These are phyloP conservation scores for Gynandropsis gynandra DNA, from an alignment of 345 rosid genomes.

Conservation along the genomic window DNA sequence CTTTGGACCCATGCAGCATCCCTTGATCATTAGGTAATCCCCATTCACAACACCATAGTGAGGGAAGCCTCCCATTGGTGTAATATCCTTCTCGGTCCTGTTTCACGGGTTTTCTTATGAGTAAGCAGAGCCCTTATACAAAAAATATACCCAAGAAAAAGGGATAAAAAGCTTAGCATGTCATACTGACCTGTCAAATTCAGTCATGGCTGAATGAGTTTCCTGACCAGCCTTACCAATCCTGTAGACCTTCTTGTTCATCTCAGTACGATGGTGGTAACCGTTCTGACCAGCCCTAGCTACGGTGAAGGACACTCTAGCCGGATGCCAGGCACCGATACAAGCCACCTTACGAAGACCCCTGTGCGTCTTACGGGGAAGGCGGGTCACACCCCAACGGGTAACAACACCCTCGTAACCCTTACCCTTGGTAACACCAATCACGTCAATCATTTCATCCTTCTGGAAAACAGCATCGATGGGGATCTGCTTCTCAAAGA, in stretches of 20 bases:
- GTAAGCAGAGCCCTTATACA: not conserved
- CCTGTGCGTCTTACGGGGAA: conserved; percentile 82
- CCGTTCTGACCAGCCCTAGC: conserved; percentile 96
- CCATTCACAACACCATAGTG: conserved; percentile 76
- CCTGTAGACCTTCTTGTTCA: conserved; percentile 84
- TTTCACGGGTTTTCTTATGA: conserved; percentile 1
- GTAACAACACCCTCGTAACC: conserved; percentile 89
- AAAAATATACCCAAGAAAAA: not conserved
- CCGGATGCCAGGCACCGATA: conserved; percentile 96
- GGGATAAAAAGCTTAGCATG: not conserved
- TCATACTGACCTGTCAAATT: conserved; percentile 62
- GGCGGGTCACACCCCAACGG: conserved; percentile 90
- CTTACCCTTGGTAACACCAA: conserved; percentile 83
- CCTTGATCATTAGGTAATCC: conserved; percentile 73
- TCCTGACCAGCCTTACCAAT: conserved; percentile 67
- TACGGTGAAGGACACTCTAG: conserved; percentile 80
- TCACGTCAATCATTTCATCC: conserved; percentile 81
- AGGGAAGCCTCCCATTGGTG: conserved; percentile 81
- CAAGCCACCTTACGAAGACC: conserved; percentile 93
- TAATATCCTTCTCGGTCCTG: conserved; percentile 80
- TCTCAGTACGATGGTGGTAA: conserved; percentile 78
- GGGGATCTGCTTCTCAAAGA: conserved; percentile 79
- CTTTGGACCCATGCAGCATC: conserved; percentile 83
- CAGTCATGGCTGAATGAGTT: conserved; percentile 57
- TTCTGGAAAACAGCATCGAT: conserved; percentile 74